Evolutionary conservation across 495 filamentous ascomycete genomes (phyloP).

Genomic region (Xylaria intraflava): DNA sequence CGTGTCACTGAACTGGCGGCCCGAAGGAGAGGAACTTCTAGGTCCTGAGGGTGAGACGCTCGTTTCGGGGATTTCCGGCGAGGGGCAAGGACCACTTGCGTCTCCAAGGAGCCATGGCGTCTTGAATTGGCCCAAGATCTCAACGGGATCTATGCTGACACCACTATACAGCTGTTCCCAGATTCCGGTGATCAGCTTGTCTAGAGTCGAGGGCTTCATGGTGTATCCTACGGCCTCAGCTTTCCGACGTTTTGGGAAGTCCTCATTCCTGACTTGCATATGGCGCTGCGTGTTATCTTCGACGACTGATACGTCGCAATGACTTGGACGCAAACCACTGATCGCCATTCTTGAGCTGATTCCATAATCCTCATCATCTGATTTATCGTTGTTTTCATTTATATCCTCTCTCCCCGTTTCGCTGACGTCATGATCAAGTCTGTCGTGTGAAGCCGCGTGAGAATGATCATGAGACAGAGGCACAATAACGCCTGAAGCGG

Average conservation of each 20-base stretch:
- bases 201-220: slow-evolving; percentile 7
- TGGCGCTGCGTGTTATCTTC: slow-evolving; percentile 11
- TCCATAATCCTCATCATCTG: neutral
- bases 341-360: slow-evolving; percentile 3
- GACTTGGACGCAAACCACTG: slow-evolving; percentile 4
- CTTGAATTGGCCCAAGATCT: neutral
- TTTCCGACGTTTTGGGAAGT: slow-evolving; percentile 7
- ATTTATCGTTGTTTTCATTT: neutral
- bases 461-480: neutral
- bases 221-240: slow-evolving; percentile 7
- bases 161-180: slow-evolving; percentile 8
- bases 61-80: neutral
- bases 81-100: neutral
- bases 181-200: slow-evolving; percentile 9
- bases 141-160: neutral
- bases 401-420: neutral
- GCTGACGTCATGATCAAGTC: neutral
- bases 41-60: neutral
- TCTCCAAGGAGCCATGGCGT: neutral
- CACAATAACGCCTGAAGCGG: neutral
- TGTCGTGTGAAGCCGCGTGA: neutral
- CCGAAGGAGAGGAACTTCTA: neutral
- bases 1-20: slow-evolving; percentile 8
- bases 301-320: neutral
- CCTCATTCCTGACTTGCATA: slow-evolving; percentile 5